These are phyloP conservation scores for Zalaria obscura DNA, from an alignment of 2,329 filamentous ascomycete genomes.

Conservation along the genomic window DNA sequence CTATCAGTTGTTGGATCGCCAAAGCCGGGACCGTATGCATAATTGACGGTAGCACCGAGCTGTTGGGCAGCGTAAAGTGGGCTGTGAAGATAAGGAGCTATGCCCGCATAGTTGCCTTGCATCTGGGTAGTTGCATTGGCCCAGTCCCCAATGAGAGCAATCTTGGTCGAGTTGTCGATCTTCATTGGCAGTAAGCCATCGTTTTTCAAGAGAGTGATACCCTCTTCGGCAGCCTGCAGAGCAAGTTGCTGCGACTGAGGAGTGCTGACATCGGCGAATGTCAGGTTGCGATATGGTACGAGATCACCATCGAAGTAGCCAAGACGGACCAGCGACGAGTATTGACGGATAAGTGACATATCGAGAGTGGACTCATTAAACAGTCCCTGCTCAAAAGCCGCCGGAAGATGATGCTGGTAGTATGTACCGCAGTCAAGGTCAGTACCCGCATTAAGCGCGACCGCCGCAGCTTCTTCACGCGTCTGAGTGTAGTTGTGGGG, in stretches of 20 bases:
- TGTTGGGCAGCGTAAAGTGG: constrained; percentile 38
- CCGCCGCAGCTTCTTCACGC: constrained; percentile 31
- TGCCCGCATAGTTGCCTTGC: constrained; percentile 45
- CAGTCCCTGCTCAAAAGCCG: constrained; percentile 26
- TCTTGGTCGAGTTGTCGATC: constrained; percentile 20
- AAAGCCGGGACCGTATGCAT: constrained; percentile 24
- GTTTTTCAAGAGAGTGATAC: constrained; percentile 39
- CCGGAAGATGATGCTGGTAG: constrained; percentile 31
- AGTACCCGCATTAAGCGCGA: constrained; percentile 35
- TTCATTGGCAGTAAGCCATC: constrained; percentile 33
- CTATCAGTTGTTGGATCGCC: constrained; percentile 18
- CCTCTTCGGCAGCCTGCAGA: constrained; percentile 34
- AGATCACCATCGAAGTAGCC: constrained; percentile 43
- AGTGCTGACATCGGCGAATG: constrained; percentile 42
- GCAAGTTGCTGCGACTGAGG: constrained; percentile 41
- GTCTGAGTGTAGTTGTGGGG: constrained; percentile 30
- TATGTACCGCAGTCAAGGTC: constrained; percentile 40
- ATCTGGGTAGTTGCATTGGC: constrained; percentile 43
- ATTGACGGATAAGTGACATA: constrained; percentile 36
- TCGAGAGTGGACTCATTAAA: constrained; percentile 34
- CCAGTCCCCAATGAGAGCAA: constrained; percentile 46
- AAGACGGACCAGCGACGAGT: constrained; percentile 38
- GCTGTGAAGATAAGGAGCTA: constrained; percentile 39
- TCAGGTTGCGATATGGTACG: constrained; percentile 36
- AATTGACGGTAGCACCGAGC: constrained; percentile 31